Evolutionary conservation across 1,284 basidiomycete species (phyloP).

Genomic region (Cronartium ribicola): DNA sequence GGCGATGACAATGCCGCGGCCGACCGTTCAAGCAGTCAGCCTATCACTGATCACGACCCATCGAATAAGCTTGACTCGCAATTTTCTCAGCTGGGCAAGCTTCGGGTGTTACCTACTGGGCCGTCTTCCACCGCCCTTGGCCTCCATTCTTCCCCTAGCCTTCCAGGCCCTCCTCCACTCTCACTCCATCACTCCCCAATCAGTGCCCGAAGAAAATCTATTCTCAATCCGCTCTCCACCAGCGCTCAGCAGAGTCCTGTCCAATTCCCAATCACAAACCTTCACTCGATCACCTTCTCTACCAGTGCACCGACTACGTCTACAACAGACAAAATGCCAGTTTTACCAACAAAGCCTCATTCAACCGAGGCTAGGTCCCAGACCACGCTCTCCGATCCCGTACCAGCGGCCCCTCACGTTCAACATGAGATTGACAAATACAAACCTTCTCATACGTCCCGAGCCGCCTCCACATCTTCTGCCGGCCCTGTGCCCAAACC

Average conservation of each 20-base stretch:
- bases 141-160: slow-evolving; percentile 7
- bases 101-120: background rate
- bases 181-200: slow-evolving; percentile 28
- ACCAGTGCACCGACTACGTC: slow-evolving; percentile 12
- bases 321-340: background rate
- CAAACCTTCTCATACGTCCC: slow-evolving; percentile 19
- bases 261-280: slow-evolving; percentile 14
- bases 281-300: slow-evolving; percentile 19
- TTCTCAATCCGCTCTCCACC: slow-evolving; percentile 21
- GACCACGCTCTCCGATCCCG: background rate
- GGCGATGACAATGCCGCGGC: background rate
- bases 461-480: slow-evolving; percentile 9
- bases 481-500: slow-evolving; percentile 8
- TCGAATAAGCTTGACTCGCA: slow-evolving; percentile 4
- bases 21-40: background rate
- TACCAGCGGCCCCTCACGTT: background rate
- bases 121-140: slow-evolving; percentile 4
- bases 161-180: slow-evolving; percentile 24
- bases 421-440: background rate
- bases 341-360: slow-evolving; percentile 8
- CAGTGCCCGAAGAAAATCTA: slow-evolving; percentile 18
- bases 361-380: slow-evolving; percentile 8
- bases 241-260: slow-evolving; percentile 9
- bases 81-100: slow-evolving; percentile 4
- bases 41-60: slow-evolving; percentile 5